These are phyloP conservation scores for Neofusicoccum parvum DNA, from an alignment of 2,329 filamentous ascomycete species.

Conservation along the genomic window DNA sequence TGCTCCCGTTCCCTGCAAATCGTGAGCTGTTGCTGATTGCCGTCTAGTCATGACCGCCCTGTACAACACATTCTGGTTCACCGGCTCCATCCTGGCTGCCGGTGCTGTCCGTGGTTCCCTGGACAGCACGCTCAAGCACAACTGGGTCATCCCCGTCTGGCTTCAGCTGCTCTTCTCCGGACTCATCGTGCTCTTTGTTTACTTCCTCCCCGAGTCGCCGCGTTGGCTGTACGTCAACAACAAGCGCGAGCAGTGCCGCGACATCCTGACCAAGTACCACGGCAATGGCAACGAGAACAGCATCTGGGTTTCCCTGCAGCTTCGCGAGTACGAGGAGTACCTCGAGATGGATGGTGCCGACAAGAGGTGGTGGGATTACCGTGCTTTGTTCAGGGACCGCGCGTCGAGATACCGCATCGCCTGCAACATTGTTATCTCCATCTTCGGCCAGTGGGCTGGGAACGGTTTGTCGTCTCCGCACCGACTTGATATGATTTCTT, in stretches of 20 bases:
- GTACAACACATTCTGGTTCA: conserved; percentile 47
- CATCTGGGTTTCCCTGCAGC: conserved; percentile 58
- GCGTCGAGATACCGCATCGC: conserved; percentile 54
- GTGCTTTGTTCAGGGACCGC: conserved; percentile 54
- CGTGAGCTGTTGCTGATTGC: background rate
- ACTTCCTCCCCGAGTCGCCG: conserved; percentile 57
- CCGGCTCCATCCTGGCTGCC: conserved; percentile 37
- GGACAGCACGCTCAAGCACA: conserved; percentile 26
- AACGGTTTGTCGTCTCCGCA: conserved; percentile 25
- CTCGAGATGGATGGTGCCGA: conserved; percentile 51
- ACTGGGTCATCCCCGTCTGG: conserved; percentile 26
- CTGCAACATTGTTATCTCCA: conserved; percentile 56
- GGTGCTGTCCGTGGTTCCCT: conserved; percentile 31
- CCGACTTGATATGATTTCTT: too few relatives aligned
- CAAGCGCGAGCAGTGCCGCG: conserved; percentile 36
- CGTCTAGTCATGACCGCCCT: conserved; percentile 39
- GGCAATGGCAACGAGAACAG: conserved; percentile 57
- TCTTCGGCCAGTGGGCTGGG: conserved; percentile 51
- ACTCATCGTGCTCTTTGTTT: conserved; percentile 43
- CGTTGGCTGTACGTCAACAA: conserved; percentile 46
- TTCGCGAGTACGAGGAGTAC: conserved; percentile 58
- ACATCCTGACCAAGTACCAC: conserved; percentile 59
- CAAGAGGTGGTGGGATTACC: conserved; percentile 64
- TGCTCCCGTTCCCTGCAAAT: background rate
- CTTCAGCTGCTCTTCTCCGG: conserved; percentile 31